Percentiles rank a stretch among this genome's conserved stretches.
Evolutionary conservation across 2,329 filamentous ascomycete genomes (phyloP).

Genomic region (Triangularia setosa): DNA sequence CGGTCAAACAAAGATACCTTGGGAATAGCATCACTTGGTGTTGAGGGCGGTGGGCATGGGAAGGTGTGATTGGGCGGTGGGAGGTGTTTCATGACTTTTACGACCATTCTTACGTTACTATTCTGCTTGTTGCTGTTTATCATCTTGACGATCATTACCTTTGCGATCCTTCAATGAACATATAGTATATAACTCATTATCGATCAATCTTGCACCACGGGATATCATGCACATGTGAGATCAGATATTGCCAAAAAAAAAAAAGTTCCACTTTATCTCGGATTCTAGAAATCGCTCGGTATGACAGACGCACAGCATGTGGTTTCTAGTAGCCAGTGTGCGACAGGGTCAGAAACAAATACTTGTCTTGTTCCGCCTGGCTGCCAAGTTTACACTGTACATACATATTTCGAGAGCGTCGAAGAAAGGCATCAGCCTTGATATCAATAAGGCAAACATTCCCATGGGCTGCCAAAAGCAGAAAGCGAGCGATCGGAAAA

Average conservation of each 20-base stretch:
- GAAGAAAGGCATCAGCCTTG: not conserved
- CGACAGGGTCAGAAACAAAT: not conserved
- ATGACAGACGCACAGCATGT: not conserved
- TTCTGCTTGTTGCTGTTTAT: constrained; percentile 5
- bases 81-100: constrained; percentile 20
- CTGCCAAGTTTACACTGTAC: not conserved
- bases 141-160: not conserved
- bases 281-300: not conserved
- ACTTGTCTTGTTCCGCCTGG: not conserved
- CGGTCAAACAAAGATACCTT: not conserved
- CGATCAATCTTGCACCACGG: too few relatives aligned
- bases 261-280: not conserved
- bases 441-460: not conserved
- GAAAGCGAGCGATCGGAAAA: not conserved
- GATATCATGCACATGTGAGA: too few relatives aligned
- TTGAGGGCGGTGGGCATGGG: not conserved
- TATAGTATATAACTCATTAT: too few relatives aligned
- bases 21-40: not conserved
- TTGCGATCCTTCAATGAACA: not conserved
- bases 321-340: too few relatives aligned
- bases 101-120: constrained; percentile 16
- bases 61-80: not conserved
- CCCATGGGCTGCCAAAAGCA: not conserved
- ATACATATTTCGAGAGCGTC: not conserved
- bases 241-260: too few relatives aligned